Evolutionary conservation across 2,329 filamentous ascomycete species (phyloP).

Genomic region (Emericellopsis cladophorae): DNA sequence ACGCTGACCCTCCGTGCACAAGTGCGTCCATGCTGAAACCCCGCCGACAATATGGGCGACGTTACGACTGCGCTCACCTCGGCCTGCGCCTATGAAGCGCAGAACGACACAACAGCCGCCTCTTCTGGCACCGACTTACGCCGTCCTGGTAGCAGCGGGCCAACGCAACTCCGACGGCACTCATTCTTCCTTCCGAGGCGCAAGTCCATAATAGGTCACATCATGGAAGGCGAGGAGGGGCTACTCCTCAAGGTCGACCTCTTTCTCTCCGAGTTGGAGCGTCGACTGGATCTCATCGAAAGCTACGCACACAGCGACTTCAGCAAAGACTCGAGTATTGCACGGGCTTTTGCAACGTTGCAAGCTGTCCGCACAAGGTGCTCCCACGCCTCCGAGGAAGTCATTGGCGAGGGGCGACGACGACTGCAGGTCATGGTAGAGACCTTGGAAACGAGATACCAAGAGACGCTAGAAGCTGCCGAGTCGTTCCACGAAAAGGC

Average conservation of each 20-base stretch:
- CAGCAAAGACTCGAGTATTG: slow-evolving; percentile 71
- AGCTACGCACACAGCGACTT: slow-evolving; percentile 76
- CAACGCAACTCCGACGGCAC: slow-evolving; percentile 33
- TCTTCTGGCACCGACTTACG: slow-evolving; percentile 27
- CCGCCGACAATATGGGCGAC: slow-evolving; percentile 18
- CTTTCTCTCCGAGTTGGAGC: slow-evolving; percentile 76
- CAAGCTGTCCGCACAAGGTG: slow-evolving; percentile 81
- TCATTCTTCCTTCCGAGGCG: slow-evolving; percentile 45
- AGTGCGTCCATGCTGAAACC: too few relatives aligned
- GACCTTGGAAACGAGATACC: slow-evolving; percentile 77
- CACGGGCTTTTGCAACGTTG: slow-evolving; percentile 73
- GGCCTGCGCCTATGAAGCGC: slow-evolving; percentile 13
- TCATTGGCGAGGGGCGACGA: slow-evolving; percentile 75
- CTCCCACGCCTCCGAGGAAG: slow-evolving; percentile 77
- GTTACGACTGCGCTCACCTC: slow-evolving; percentile 24
- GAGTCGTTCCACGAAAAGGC: slow-evolving; percentile 89
- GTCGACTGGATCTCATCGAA: slow-evolving; percentile 78
- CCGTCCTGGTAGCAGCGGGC: slow-evolving; percentile 9
- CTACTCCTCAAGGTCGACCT: slow-evolving; percentile 57
- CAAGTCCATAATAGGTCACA: slow-evolving; percentile 45
- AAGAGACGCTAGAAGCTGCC: slow-evolving; percentile 71
- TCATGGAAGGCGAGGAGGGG: slow-evolving; percentile 51
- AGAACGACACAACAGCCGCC: slow-evolving; percentile 16
- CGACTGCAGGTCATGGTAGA: slow-evolving; percentile 84
- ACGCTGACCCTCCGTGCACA: neutral